Conservation (phyloP, 441 rosid species). For the Euphorbia celastroides region DNA sequence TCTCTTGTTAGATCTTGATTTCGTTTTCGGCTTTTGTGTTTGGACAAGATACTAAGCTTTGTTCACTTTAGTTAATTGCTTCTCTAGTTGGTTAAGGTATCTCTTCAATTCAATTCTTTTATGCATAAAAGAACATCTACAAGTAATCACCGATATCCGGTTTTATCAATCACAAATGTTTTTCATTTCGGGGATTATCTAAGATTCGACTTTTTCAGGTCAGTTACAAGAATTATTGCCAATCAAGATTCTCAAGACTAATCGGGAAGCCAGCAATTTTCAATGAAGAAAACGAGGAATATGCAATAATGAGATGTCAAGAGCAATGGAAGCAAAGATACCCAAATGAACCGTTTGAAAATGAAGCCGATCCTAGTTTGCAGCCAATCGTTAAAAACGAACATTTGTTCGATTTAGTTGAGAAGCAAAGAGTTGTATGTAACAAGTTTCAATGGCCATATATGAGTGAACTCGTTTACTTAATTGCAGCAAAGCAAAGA, state of each 20-base stretch:
- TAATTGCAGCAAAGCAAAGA: constrained; percentile 65
- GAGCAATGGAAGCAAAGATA: constrained; percentile 49
- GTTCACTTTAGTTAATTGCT: too few species aligned
- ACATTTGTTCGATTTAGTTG: constrained; percentile 39
- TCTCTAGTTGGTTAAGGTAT: too few species aligned
- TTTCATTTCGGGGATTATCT: too few species aligned
- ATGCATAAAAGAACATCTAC: too few species aligned
- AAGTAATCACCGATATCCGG: too few species aligned
- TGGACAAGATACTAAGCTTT: too few species aligned
- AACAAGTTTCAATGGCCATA: constrained; percentile 61
- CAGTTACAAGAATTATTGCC: constrained; percentile 61
- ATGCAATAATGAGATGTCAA: constrained; percentile 65
- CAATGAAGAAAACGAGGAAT: constrained; percentile 67
- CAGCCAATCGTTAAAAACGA: constrained; percentile 23
- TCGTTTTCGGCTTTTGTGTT: too few species aligned
- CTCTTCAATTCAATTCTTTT: too few species aligned
- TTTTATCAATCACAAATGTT: too few species aligned
- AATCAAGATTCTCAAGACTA: constrained; percentile 59
- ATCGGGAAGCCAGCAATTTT: constrained; percentile 75
- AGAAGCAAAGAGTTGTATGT: constrained; percentile 40
- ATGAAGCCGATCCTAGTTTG: constrained; percentile 39
- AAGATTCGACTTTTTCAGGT: constrained; percentile 29
- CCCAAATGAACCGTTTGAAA: constrained; percentile 69
- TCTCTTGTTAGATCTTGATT: too few species aligned
- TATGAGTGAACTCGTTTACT: constrained; percentile 55